Evolutionary conservation across 768 basidiomycete species (phyloP), one percentile per base, ranked within the genome.

Genomic region (Tricholoma flavovirens): DNA sequence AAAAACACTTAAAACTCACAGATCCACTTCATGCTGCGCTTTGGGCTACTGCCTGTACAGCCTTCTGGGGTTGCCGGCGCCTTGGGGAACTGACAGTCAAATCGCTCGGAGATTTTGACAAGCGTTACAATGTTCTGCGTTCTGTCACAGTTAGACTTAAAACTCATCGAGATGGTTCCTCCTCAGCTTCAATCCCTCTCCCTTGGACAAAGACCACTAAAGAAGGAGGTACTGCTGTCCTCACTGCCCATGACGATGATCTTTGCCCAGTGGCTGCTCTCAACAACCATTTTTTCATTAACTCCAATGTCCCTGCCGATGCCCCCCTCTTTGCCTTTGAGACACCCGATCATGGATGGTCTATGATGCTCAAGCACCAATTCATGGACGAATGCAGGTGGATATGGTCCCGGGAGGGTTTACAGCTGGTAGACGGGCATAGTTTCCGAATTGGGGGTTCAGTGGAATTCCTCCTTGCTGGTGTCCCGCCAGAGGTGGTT

Each of bases 381-480:
- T 33, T 14, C 17, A 19, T 22, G 17, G 24, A 19, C 35, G 36
- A 38, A 32, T 2, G 54, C 51, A 0, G 26, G 22, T 10, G 50
- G 66, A 9, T 22, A 52, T 1, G 73, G 71, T 0, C 8, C 30
- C 7, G 6, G 8, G 30, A 32, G 30, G 30, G 30, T 11, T 32
- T 32, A 8, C 30, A 32, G 30, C 30, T 32, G 7, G 30, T 32
- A 11, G 30, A 32, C 7, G 30, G 30, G 30, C 70, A 75, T 52
- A 64, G 64, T 48, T 73, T 73, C 52, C 60, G 66, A 12, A 75
- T 75, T 51, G 71, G 73, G 0, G 71, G 72, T 9, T 64, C 71
- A 1, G 66, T 69, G 0, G 61, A 68, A 35, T 55, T 71, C 3
- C 64, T 73, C 1, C 57, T 69, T 0, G 40, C 0, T 69, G 68